Percentiles rank a stretch among this genome's conserved stretches.
Evolutionary conservation across 2,329 filamentous ascomycete genomes (phyloP).

Genomic region (Apiospora pterosperma): DNA sequence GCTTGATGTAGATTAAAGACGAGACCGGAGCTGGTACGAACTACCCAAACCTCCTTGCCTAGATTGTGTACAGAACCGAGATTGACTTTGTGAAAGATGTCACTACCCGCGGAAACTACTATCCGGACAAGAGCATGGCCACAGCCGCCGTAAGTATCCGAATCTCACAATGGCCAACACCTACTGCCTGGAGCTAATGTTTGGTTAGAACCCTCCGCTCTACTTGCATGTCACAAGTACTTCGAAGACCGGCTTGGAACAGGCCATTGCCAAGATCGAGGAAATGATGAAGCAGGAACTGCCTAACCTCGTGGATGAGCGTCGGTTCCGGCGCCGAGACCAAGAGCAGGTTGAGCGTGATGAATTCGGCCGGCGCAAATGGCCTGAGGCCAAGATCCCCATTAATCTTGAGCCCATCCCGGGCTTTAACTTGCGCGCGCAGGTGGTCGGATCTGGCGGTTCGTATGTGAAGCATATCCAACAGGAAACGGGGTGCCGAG

Average conservation of each 20-base stretch:
- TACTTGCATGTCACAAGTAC: constrained; percentile 96
- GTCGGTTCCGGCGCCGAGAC: constrained; percentile 83
- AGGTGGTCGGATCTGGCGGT: constrained; percentile 91
- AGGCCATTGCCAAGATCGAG: constrained; percentile 83
- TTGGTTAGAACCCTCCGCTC: constrained; percentile 75
- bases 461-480: constrained; percentile 98
- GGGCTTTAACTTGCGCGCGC: constrained; percentile 93
- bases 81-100: constrained; percentile 79
- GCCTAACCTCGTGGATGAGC: constrained; percentile 90
- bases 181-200: constrained; percentile 9
- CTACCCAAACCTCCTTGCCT: constrained; percentile 45
- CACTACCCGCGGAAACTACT: constrained; percentile 94
- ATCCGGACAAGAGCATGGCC: constrained; percentile 96
- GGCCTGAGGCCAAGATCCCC: constrained; percentile 93
- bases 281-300: constrained; percentile 96
- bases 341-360: constrained; percentile 81
- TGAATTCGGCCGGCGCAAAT: constrained; percentile 92
- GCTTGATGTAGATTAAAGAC: constrained; percentile 98
- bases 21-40: constrained; percentile 99
- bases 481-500: constrained; percentile 88
- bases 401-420: constrained; percentile 87
- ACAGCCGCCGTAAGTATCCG: constrained; percentile 73
- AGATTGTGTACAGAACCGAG: constrained; percentile 49
- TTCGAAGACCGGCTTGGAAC: constrained; percentile 84
- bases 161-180: background rate